These are phyloP conservation scores for Pseudogymnoascus sp. DNA, from an alignment of 2,329 filamentous ascomycete species.

Conservation along the genomic window DNA sequence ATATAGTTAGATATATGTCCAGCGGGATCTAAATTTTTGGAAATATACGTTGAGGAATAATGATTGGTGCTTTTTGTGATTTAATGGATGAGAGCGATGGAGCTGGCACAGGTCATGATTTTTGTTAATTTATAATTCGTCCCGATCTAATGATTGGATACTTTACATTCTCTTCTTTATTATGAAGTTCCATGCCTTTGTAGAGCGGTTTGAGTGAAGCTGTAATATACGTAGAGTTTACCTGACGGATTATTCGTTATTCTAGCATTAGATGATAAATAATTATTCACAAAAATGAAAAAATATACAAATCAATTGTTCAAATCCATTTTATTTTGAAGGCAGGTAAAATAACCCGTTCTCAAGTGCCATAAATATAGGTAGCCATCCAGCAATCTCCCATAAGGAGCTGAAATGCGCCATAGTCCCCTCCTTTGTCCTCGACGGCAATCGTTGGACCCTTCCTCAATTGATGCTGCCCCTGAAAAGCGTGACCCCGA, in stretches of 20 bases:
- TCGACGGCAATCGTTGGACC: not conserved
- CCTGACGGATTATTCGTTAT: too few relatives aligned
- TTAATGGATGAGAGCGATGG: not conserved
- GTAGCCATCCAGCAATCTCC: not conserved
- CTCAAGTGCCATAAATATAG: too few relatives aligned
- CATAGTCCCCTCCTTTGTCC: not conserved
- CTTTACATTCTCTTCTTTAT: not conserved
- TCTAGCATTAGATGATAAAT: not conserved
- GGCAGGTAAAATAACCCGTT: too few relatives aligned
- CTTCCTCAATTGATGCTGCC: not conserved
- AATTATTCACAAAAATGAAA: not conserved
- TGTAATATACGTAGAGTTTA: not conserved
- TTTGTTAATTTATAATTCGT: conserved; percentile 4
- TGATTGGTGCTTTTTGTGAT: conserved; percentile 4
- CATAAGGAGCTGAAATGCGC: not conserved
- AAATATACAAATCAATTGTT: not conserved
- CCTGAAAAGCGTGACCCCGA: not conserved
- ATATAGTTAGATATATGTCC: not conserved
- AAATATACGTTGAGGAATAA: not conserved
- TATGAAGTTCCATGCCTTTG: not conserved
- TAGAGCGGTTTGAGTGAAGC: not conserved
- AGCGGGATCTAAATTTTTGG: not conserved
- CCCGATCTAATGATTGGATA: conserved; percentile 3
- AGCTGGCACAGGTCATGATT: not conserved
- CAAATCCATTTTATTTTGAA: not conserved